phyloP scores from a whole-genome alignment of 257 asterid species.

The Capsicum chinense region DNA sequence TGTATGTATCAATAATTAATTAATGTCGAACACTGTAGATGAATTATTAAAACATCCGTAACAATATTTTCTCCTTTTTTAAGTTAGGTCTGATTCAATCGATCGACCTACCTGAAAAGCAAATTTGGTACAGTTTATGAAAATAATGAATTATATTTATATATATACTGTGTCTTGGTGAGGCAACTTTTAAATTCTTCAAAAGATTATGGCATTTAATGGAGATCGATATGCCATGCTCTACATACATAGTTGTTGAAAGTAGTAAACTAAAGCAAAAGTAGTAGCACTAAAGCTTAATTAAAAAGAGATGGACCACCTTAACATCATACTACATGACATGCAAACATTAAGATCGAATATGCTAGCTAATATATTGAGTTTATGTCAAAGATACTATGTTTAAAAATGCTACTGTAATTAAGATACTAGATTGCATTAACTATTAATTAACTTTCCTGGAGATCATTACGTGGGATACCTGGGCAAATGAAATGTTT shows the following conservation, averaged over 20 bases:
- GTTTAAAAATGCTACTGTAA: not conserved
- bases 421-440: not conserved
- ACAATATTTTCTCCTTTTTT: not conserved
- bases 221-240: not conserved
- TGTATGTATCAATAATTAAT: not conserved
- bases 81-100: conserved; percentile 17
- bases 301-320: conserved; percentile 12
- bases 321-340: conserved; percentile 7
- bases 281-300: not conserved
- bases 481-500: conserved; percentile 20
- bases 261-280: conserved; percentile 14
- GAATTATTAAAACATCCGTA: not conserved
- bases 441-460: not conserved
- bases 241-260: not conserved
- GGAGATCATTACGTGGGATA: not conserved
- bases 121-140: not conserved
- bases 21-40: not conserved
- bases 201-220: not conserved
- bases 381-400: conserved; percentile 2
- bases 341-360: not conserved
- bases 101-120: not conserved
- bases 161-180: not conserved
- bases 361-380: not conserved
- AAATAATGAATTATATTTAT: not conserved
- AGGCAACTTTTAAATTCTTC: not conserved